Base-by-base conservation (phyloP, 23 red algal species). In the Gracilaria gracilis region DNA sequence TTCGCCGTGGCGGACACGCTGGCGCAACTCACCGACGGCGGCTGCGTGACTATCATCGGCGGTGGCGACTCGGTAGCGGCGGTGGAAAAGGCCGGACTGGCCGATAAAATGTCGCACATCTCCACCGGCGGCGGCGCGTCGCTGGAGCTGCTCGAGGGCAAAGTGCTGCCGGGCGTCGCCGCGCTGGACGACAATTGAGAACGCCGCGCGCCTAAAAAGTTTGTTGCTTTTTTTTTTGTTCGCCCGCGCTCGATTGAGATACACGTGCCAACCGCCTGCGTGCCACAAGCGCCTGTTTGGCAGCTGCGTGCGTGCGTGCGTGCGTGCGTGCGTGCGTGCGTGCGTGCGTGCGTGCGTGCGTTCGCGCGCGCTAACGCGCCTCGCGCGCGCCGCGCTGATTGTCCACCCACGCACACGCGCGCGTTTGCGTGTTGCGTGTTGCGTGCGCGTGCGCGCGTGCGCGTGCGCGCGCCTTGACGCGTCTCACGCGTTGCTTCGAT, bases 41-140 rank as follows among this genome's bases (percentile, higher is more conserved):
- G 97, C 17, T 88, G 83, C 84, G 95, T 75, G 16, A 99, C 97
- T 17, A 99, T 99, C 79, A 95, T 99, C 78, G 97, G 97, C 15
- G 97, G 97, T 21, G 97, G 97, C 36, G 97, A 99, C 86, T 99
- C 97, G 29, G 97, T 99, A 21, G 97, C 97, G 48, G 97, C 97
- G 13, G 94, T 99, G 19, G 97, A 99, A 85, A 95, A 99, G 86
- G 94, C 97, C 20, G 95, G 95, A 13, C 46, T 96, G 38, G 93
- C 93, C 8, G 97, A 96, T 21, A 95, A 96, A 71, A 95, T 99
- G 94, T 93, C 88, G 38, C 97, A 99, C 61, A 99, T 99, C 70
- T 99, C 97, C 23, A 99, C 97, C 14, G 97, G 97, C 32, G 97
- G 97, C 51, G 97, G 97, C 4, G 97, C 97, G 15, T 95, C 97